These are phyloP conservation scores for Myriosclerotinia scirpicola DNA, from an alignment of 2,329 filamentous ascomycete genomes.

Conservation along the genomic window DNA sequence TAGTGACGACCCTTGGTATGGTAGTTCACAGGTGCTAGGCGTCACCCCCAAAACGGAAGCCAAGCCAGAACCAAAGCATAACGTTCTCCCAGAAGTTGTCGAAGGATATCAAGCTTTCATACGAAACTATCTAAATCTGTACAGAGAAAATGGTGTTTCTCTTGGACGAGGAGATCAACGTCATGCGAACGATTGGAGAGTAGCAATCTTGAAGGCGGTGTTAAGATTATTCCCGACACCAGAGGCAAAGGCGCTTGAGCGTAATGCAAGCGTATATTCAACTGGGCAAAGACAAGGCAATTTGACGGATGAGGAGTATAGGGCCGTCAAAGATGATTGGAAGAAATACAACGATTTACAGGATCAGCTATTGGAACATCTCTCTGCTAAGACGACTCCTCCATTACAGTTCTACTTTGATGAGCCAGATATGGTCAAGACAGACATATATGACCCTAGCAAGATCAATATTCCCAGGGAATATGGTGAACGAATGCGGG, in stretches of 20 bases:
- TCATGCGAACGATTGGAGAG: background rate
- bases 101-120: background rate
- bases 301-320: conserved; percentile 15
- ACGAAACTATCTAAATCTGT: background rate
- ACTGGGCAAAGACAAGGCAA: conserved; percentile 3
- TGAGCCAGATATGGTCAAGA: conserved; percentile 20
- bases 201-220: background rate
- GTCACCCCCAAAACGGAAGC: background rate
- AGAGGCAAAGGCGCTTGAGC: conserved; percentile 10
- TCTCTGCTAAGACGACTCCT: conserved; percentile 13
- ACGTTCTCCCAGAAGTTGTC: background rate
- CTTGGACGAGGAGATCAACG: conserved; percentile 10
- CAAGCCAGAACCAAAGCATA: conserved; percentile 6
- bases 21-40: conserved; percentile 9
- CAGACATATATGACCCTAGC: conserved; percentile 10
- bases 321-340: conserved; percentile 20
- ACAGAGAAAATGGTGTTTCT: background rate
- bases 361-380: conserved; percentile 15
- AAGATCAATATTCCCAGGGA: conserved; percentile 13
- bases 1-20: conserved; percentile 12
- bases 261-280: conserved; percentile 15
- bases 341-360: conserved; percentile 13
- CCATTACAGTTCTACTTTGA: conserved; percentile 5
- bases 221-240: conserved; percentile 10
- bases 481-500: conserved; percentile 8